Evolutionary conservation across 1,284 basidiomycete genomes (phyloP).

Genomic region (Schizophyllum amplum): DNA sequence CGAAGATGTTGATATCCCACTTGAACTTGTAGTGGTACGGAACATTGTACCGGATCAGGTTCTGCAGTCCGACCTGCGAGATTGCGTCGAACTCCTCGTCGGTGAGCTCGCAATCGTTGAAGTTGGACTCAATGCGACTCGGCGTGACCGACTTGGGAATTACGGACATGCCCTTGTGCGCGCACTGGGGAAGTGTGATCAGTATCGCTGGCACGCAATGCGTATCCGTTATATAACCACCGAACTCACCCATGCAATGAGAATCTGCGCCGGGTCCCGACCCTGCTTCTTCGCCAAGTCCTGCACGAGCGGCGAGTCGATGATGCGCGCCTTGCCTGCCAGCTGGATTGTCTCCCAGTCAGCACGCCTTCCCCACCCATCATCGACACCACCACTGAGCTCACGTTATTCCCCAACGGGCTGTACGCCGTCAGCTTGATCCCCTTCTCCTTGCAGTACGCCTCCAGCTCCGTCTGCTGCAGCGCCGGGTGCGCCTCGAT

Average conservation of each 20-base stretch:
- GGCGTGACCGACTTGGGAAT: slow-evolving; percentile 43
- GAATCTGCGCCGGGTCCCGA: slow-evolving; percentile 40
- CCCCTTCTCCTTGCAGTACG: slow-evolving; percentile 6
- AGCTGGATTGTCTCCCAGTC: not conserved
- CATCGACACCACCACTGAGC: no score
- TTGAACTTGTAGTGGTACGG: not conserved
- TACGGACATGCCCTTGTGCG: slow-evolving; percentile 35
- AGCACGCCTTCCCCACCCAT: no score
- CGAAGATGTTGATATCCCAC: slow-evolving; percentile 1
- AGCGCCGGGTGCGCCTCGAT: slow-evolving; percentile 5
- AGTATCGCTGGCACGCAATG: no score
- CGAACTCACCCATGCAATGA: slow-evolving; percentile 36
- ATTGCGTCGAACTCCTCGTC: slow-evolving; percentile 43
- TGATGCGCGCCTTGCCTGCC: slow-evolving; percentile 4
- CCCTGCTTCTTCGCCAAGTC: slow-evolving; percentile 23
- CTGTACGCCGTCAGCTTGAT: slow-evolving; percentile 9
- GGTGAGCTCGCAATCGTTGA: slow-evolving; percentile 43
- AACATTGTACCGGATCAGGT: not conserved
- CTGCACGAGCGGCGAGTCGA: not conserved
- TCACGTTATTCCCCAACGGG: slow-evolving; percentile 5
- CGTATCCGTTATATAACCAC: no score
- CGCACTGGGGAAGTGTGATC: no score
- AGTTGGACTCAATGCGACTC: slow-evolving; percentile 45
- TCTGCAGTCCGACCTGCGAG: slow-evolving; percentile 1
- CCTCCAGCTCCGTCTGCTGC: slow-evolving; percentile 2